Percentiles rank a stretch among this genome's conserved stretches.
Conservation (phyloP, 2,329 filamentous ascomycete species). For the Ophiostoma ips region DNA sequence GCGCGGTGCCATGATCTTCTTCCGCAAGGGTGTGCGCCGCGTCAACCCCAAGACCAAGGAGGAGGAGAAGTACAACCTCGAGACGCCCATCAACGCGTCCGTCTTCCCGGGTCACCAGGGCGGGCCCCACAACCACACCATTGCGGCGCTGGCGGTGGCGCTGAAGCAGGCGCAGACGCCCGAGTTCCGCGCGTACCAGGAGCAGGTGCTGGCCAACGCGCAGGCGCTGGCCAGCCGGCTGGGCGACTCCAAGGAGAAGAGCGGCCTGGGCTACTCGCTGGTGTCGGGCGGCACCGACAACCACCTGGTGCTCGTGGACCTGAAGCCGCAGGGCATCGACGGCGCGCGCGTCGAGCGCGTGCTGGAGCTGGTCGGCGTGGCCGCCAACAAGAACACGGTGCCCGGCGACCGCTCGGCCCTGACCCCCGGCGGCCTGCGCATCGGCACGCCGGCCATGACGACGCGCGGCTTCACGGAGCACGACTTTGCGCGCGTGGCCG, state of each 20-base stretch:
- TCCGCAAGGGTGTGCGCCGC: slow-evolving; percentile 76
- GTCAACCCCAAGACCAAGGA: slow-evolving; percentile 75
- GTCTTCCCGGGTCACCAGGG: slow-evolving; percentile 98
- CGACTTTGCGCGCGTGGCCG: slow-evolving; percentile 77
- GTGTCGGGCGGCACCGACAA: slow-evolving; percentile 95
- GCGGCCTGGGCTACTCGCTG: slow-evolving; percentile 70
- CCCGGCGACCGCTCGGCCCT: slow-evolving; percentile 90
- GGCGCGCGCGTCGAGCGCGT: slow-evolving; percentile 81
- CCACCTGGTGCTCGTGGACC: slow-evolving; percentile 84
- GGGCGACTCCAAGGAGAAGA: slow-evolving; percentile 55
- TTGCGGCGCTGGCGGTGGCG: slow-evolving; percentile 86
- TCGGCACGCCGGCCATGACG: slow-evolving; percentile 96
- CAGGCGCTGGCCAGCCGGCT: slow-evolving; percentile 66
- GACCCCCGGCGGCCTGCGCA: slow-evolving; percentile 81
- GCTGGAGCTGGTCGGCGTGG: slow-evolving; percentile 83
- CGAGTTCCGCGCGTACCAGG: slow-evolving; percentile 88
- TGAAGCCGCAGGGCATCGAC: slow-evolving; percentile 79
- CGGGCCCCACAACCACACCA: slow-evolving; percentile 97
- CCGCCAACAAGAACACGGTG: slow-evolving; percentile 98
- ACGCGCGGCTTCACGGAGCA: slow-evolving; percentile 80
- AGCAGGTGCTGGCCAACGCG: slow-evolving; percentile 79
- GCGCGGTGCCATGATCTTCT: slow-evolving; percentile 96
- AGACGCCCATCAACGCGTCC: slow-evolving; percentile 84
- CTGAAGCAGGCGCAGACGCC: slow-evolving; percentile 82
- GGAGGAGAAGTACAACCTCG: slow-evolving; percentile 78